These are phyloP conservation scores for Nigrospora sphaerica DNA, from an alignment of 2,329 filamentous ascomycete species.

Conservation along the genomic window DNA sequence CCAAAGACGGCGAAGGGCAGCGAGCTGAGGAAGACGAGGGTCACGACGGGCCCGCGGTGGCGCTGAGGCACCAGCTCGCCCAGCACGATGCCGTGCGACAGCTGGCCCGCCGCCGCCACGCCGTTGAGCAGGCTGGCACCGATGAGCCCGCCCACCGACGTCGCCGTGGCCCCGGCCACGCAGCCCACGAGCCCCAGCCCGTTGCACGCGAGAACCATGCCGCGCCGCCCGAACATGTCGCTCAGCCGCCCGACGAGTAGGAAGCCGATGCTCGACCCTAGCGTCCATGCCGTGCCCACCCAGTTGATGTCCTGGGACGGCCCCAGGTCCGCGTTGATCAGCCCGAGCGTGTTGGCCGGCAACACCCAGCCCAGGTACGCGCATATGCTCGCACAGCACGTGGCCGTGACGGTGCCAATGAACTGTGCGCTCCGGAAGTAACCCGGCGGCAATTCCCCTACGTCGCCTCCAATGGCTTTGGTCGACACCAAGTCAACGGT, in stretches of 20 bases:
- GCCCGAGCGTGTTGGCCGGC: slow-evolving; percentile 23
- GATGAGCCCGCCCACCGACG: slow-evolving; percentile 27
- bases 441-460: slow-evolving; percentile 29
- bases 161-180: slow-evolving; percentile 26
- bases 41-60: slow-evolving; percentile 26
- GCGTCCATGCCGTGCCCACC: slow-evolving; percentile 17
- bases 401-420: slow-evolving; percentile 30
- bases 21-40: slow-evolving; percentile 29
- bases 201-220: slow-evolving; percentile 27
- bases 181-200: slow-evolving; percentile 27
- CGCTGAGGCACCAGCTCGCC: slow-evolving; percentile 37
- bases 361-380: slow-evolving; percentile 28
- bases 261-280: slow-evolving; percentile 16
- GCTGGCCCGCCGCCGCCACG: slow-evolving; percentile 30
- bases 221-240: slow-evolving; percentile 35
- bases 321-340: slow-evolving; percentile 6
- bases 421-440: slow-evolving; percentile 33
- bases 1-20: slow-evolving; percentile 35
- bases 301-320: slow-evolving; percentile 19
- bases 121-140: slow-evolving; percentile 29
- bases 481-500: slow-evolving; percentile 32
- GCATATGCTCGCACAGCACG: slow-evolving; percentile 23
- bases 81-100: slow-evolving; percentile 32
- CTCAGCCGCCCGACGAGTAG: slow-evolving; percentile 31
- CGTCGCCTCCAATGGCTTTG: slow-evolving; percentile 32